Evolutionary conservation across 1,284 basidiomycete genomes (phyloP), one percentile per base, ranked within the genome.

Genomic region (Moesziomyces sp.): DNA sequence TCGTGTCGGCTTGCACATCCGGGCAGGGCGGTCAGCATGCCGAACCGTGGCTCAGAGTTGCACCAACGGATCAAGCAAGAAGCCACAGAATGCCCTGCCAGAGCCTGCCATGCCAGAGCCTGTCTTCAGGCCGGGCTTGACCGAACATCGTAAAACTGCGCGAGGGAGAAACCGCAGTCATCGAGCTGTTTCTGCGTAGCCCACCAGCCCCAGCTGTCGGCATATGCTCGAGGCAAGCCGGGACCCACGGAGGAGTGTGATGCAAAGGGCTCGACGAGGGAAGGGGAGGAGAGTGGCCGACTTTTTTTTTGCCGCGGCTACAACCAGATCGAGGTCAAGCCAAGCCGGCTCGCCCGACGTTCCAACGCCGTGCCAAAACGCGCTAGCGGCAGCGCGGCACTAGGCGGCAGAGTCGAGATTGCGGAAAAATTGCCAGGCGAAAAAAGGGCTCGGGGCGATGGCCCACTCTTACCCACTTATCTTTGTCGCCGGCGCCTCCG

Each of bases 321-420:
- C 26, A 18, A 14, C 16, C 14, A 18, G 26, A 26, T 26, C n/a
- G 11, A 13, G 19, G 19, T 10, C 44, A 2, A 46, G 13, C 19
- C 44, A 46, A 46, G 38, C 38, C 46, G 23, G 26, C 46, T 26
- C 46, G 46, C 24, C 26, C 46, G 23, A 26, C 13, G 38, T 18
- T 14, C 13, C 35, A 13, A 35, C 35, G 13, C 3, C 35, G 35
- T 28, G 26, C 26, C 26, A 28, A 28, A 28, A 35, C 35, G 35
- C 35, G 49, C 44, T 45, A 46, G 56, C 14, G 56, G 51, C 51
- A 38, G 44, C 28, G 44, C 35, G 50, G 50, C 57, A 45, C 34
- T 52, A 59, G 34, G 47, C 50, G 50, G 57, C 57, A 52, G 50
- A 10, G 30, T 38, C 44, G 50, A 59, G 57, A 59, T 59, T 59